Percentiles rank a stretch among this genome's conserved stretches.
Conservation (phyloP, 306 rosid species). For the Gastrolobium villosum region DNA sequence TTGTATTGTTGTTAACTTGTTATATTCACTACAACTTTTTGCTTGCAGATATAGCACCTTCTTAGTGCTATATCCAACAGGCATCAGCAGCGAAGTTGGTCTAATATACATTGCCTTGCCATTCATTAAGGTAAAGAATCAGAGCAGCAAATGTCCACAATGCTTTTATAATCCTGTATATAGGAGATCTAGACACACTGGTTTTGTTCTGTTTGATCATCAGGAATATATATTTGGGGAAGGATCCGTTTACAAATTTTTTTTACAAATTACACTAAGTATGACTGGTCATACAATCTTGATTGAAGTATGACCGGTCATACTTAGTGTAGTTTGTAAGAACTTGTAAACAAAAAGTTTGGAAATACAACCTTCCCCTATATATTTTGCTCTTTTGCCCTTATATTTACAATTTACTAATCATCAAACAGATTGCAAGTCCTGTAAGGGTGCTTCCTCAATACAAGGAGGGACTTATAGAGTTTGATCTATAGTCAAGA, state of each 20-base stretch:
- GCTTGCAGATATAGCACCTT: slow-evolving; percentile 76
- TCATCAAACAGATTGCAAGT: background rate
- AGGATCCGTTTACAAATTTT: too few relatives aligned
- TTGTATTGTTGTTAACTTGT: background rate
- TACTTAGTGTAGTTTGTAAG: too few relatives aligned
- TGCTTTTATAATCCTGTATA: background rate
- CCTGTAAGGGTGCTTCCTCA: background rate
- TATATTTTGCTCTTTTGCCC: slow-evolving; percentile 9
- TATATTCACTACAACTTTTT: background rate
- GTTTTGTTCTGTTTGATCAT: background rate
- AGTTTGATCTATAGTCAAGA: background rate
- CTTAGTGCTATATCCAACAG: slow-evolving; percentile 67
- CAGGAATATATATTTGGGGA: slow-evolving; percentile 50
- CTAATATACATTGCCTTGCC: slow-evolving; percentile 67
- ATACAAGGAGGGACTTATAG: background rate
- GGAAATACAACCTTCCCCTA: too few relatives aligned
- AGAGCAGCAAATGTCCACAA: background rate
- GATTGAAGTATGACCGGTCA: too few relatives aligned
- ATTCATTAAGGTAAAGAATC: slow-evolving; percentile 65
- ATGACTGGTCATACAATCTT: too few relatives aligned
- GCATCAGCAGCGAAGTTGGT: slow-evolving; percentile 77
- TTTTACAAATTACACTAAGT: too few relatives aligned
- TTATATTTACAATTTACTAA: slow-evolving; percentile 49
- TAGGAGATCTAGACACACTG: background rate
- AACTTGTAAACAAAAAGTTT: too few relatives aligned